These are phyloP conservation scores for Xylariaceae sp. DNA, from an alignment of 2,329 filamentous ascomycete genomes.

Conservation along the genomic window DNA sequence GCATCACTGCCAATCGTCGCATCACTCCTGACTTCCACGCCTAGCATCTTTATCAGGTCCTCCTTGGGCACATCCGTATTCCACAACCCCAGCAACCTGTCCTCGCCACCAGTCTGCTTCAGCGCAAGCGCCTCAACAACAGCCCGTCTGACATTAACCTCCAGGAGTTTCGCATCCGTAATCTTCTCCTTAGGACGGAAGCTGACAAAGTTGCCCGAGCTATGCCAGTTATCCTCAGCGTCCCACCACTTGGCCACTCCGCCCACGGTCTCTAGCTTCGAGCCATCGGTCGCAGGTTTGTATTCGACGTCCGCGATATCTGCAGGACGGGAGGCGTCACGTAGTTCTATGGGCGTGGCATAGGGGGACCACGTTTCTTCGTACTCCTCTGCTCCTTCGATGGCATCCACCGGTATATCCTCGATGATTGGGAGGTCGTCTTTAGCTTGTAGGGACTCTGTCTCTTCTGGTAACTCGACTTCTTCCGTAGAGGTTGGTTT, in stretches of 20 bases:
- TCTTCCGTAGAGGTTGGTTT: neutral
- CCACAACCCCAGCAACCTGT: conserved; percentile 22
- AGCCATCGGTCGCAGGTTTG: conserved; percentile 42
- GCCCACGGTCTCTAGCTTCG: conserved; percentile 45
- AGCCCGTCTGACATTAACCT: conserved; percentile 47
- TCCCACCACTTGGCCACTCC: conserved; percentile 52
- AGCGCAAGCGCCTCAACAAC: conserved; percentile 50
- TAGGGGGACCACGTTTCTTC: too few species aligned
- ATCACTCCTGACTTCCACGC: conserved; percentile 35
- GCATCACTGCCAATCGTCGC: conserved; percentile 37
- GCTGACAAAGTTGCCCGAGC: conserved; percentile 40
- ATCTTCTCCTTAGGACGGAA: conserved; percentile 41
- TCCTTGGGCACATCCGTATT: conserved; percentile 23
- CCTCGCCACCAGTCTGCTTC: conserved; percentile 29
- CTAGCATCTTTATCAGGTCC: conserved; percentile 34
- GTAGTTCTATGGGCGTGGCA: too few species aligned
- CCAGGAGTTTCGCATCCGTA: conserved; percentile 41
- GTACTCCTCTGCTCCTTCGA: too few species aligned
- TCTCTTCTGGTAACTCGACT: neutral
- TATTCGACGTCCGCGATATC: conserved; percentile 38
- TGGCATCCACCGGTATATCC: too few species aligned
- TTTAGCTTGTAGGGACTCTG: too few species aligned
- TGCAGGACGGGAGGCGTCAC: conserved; percentile 25
- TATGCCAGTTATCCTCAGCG: conserved; percentile 47
- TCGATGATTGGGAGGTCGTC: too few species aligned